These are phyloP conservation scores for Starmera amethionina DNA, from an alignment of 805 yeast species.

Conservation along the genomic window DNA sequence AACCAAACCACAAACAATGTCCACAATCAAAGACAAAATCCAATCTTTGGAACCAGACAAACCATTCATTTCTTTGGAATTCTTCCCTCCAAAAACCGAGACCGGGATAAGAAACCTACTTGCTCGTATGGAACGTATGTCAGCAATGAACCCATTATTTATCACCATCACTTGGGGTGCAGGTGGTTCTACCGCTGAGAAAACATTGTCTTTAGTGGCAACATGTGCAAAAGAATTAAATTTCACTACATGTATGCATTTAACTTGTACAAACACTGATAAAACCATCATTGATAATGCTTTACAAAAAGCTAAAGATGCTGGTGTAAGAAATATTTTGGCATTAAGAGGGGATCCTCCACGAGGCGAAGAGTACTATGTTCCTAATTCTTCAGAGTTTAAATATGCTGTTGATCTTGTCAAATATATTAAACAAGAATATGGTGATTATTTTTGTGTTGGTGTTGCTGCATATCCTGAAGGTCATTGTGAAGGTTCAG, in stretches of 20 bases:
- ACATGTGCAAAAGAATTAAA: constrained; percentile 67
- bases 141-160: constrained; percentile 78
- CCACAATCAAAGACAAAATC: constrained; percentile 38
- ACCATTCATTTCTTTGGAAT: constrained; percentile 78
- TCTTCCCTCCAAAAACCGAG: constrained; percentile 96
- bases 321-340: constrained; percentile 81
- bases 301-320: constrained; percentile 52
- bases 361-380: constrained; percentile 56
- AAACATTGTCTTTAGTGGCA: constrained; percentile 75
- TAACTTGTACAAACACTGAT: constrained; percentile 93
- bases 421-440: constrained; percentile 54
- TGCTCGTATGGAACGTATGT: constrained; percentile 84
- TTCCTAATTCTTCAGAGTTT: constrained; percentile 33
- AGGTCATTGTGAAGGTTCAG: constrained; percentile 89
- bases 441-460: constrained; percentile 79
- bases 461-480: constrained; percentile 99
- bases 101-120: constrained; percentile 75
- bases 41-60: constrained; percentile 36
- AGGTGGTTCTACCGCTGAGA: constrained; percentile 87
- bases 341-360: constrained; percentile 97
- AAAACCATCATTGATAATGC: constrained; percentile 71
- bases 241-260: constrained; percentile 86
- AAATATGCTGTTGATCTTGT: constrained; percentile 81
- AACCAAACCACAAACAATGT: constrained; percentile 36
- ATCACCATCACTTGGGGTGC: constrained; percentile 98